Base-by-base conservation (phyloP, 2,329 filamentous ascomycete genomes). In the Chaetomium sp. region DNA sequence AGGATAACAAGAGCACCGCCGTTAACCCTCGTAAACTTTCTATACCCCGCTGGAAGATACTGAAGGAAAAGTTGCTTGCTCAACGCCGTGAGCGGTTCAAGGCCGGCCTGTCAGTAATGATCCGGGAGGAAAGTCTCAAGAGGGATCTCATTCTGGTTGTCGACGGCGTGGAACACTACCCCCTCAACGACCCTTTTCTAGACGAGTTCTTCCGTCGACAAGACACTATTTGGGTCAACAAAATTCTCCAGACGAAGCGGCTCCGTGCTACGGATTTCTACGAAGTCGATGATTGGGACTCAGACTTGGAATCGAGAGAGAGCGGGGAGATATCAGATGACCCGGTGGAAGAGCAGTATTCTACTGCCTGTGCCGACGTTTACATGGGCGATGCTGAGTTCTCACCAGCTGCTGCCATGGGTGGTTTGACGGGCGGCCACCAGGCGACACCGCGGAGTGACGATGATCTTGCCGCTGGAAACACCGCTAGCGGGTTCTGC, bases 51-150 rank as follows among this genome's bases (percentile, higher is more conserved):
- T n/a, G 10, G 19, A 44, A 34, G 36, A 34, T 37, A 41, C 12
- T 7, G 14, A 9, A 6, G 34, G 42, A 10, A 6, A 14, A 8
- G 35, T 9, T 12, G 19, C 8, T 5, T 19, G 9, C 6, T 4
- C 6, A 10, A 6, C 35, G 14, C 10, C 38, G 44, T 14, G 9
- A 36, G 32, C 27, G 11, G 11, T 49, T 41, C 32, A 42, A 53
- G 14, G 10, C 35, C 36, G 46, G 33, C 7, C 7, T 52, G 10
- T n/a, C 44, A 8, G 46, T 53, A 4, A 55, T 59, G 58, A 59
- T 59, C 12, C 36, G 27, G 12, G 10, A 6, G 1, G 58, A 59
- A 47, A 55, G 50, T 19, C 11, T 5, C 35, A 55, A 44, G 35
- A 51, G 53, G 5, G 53, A 53, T 32, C 34, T 48, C 6, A 35